Base-by-base conservation (phyloP, 331 rosid species). In the Malus hybrid region DNA sequence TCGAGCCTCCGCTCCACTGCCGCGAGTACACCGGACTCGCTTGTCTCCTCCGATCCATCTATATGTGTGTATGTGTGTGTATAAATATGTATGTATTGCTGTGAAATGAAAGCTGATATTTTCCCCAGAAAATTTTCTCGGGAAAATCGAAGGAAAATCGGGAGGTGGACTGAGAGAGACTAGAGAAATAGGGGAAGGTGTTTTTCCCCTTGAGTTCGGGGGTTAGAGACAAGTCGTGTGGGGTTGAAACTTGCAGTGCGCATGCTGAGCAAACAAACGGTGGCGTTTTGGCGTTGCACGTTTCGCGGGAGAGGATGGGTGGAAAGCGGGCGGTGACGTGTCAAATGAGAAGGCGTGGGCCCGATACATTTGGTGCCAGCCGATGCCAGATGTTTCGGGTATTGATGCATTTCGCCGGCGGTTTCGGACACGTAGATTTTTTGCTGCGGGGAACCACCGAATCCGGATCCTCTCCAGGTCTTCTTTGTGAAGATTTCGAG, bases 1-100 rank as follows among this genome's bases (percentile, higher is more conserved):
- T 90, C 7, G 98, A 87, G 57, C 87, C 89, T 10, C 87, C 97
- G 81, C 97, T 95, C 97, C 97, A 92, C 89, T 95, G 98, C 56
- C 98, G 88, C 79, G 89, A 24, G 83, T 88, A 87, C 29, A 83
- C 90, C 24, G 99, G 99, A 82, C 98, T 92, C 22, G 70, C 91
- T n/a, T 80, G 82, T 78, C 99, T 90, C 82, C 96, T 84, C 86
- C 95, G 93, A 88, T 95, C 99, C 99, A 95, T 95, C 68, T 13
- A 11, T 58, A 24, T 16, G 70, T 3, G 4, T 48, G 10, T 63
- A 52, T 70, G 6, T 76, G 13, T 42, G 48, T 42, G 5, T 42
- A 42, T 42, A 42, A 3, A 42, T 42, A 10, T 42, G 48, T 68
- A 20, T 78, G 73, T 66, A 22, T 34, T 61, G 15, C 18, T 34